A percentile compares a stretch with the other conserved stretches of the same genome.
Conservation (phyloP, 75 land plant species). For the Sequoia sempervirens region DNA sequence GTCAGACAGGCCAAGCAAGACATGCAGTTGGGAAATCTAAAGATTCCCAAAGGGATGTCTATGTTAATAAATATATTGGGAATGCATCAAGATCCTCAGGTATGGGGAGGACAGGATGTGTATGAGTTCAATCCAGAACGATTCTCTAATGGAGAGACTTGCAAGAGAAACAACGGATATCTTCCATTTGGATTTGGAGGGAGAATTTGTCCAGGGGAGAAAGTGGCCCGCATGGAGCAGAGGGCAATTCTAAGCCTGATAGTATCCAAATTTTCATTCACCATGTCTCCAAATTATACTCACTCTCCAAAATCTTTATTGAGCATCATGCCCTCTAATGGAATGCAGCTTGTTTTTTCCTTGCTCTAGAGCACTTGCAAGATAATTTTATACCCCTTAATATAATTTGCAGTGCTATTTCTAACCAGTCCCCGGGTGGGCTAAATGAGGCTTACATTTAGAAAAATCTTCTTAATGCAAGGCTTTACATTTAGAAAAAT, state of each 20-base stretch:
- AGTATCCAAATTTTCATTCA: neutral
- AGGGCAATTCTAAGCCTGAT: constrained; percentile 6
- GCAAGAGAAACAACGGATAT: neutral
- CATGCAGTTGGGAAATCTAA: neutral
- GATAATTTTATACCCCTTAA: neutral
- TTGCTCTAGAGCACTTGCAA: neutral
- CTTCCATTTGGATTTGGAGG: constrained; percentile 8
- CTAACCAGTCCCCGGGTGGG: neutral
- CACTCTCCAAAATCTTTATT: neutral
- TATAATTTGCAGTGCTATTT: neutral
- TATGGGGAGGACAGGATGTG: constrained; percentile 2
- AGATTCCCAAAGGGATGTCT: constrained; percentile 2
- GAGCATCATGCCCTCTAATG: neutral
- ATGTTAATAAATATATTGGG: constrained; percentile 5
- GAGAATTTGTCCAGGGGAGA: constrained; percentile 4
- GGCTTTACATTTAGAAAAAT: neutral
- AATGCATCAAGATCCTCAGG: neutral
- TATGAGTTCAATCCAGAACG: constrained; percentile 9
- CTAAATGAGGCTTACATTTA: neutral
- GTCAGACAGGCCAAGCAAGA: constrained; percentile 4
- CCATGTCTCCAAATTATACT: neutral
- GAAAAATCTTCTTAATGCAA: too few species aligned
- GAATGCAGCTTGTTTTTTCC: neutral
- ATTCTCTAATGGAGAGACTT: neutral
- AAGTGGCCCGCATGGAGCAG: constrained; percentile 2